Evolutionary conservation across 169 alveolate species (phyloP).

Genomic region (Plasmodium blacklocki): DNA sequence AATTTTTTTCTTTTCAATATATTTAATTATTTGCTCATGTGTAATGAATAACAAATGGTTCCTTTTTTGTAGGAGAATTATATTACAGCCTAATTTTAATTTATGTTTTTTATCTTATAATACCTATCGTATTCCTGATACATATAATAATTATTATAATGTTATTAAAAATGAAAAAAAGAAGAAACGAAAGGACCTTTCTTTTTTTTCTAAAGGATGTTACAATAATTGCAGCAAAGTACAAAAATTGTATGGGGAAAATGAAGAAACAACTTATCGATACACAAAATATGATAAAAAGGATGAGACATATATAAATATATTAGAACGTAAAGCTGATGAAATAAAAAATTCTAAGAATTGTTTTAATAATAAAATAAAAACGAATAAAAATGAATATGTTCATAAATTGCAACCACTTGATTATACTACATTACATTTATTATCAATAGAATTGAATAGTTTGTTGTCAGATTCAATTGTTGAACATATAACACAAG

Average conservation of each 20-base stretch:
- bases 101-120: slow-evolving; percentile 25
- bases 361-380: slow-evolving; percentile 44
- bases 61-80: slow-evolving; percentile 18
- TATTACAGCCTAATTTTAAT: slow-evolving; percentile 3
- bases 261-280: slow-evolving; percentile 13
- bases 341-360: slow-evolving; percentile 67
- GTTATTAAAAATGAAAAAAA: not conserved
- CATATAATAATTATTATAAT: not conserved
- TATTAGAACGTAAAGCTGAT: slow-evolving; percentile 60
- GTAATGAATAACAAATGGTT: slow-evolving; percentile 51
- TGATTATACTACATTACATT: slow-evolving; percentile 65
- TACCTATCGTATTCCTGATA: not conserved
- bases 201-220: slow-evolving; percentile 4
- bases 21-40: slow-evolving; percentile 10
- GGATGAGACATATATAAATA: slow-evolving; percentile 17
- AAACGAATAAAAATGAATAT: slow-evolving; percentile 4
- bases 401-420: slow-evolving; percentile 15
- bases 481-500: slow-evolving; percentile 70
- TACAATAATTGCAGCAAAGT: too few species aligned
- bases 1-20: slow-evolving; percentile 5
- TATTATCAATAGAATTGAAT: slow-evolving; percentile 46
- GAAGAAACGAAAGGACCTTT: not conserved
- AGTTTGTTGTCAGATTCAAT: slow-evolving; percentile 40
- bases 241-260: slow-evolving; percentile 3
- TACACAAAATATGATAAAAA: slow-evolving; percentile 42